Evolutionary conservation across 441 rosid genomes (phyloP).

Genomic region (Eugenia klotzschiana): DNA sequence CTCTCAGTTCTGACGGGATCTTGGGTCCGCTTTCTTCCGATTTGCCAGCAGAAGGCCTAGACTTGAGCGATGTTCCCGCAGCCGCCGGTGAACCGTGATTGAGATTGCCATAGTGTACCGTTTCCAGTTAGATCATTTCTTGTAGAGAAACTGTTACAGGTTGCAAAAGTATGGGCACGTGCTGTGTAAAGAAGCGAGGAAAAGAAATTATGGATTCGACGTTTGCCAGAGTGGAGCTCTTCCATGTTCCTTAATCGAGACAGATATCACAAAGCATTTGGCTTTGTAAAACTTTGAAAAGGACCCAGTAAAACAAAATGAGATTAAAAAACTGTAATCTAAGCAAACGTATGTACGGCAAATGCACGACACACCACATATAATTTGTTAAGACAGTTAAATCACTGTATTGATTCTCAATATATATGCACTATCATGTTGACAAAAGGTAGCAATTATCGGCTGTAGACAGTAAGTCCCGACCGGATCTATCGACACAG

Average conservation of each 20-base stretch:
- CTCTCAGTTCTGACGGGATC: slow-evolving; percentile 67
- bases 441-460: background rate
- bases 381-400: background rate
- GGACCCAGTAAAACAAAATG: background rate
- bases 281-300: background rate
- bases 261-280: background rate
- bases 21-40: slow-evolving; percentile 59
- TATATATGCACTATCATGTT: background rate
- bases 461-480: background rate
- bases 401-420: background rate
- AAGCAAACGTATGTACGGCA: background rate
- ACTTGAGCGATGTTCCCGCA: slow-evolving; percentile 36
- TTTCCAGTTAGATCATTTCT: background rate
- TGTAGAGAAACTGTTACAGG: background rate
- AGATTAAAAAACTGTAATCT: background rate
- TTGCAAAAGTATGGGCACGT: background rate
- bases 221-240: background rate
- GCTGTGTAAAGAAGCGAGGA: background rate
- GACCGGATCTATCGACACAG: background rate
- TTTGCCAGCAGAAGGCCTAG: slow-evolving; percentile 65
- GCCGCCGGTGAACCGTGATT: slow-evolving; percentile 10
- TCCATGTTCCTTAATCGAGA: background rate
- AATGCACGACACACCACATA: background rate
- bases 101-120: background rate
- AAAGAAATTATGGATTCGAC: background rate